phyloP scores from a whole-genome alignment of 306 rosid species.

The Abrus precatorius region DNA sequence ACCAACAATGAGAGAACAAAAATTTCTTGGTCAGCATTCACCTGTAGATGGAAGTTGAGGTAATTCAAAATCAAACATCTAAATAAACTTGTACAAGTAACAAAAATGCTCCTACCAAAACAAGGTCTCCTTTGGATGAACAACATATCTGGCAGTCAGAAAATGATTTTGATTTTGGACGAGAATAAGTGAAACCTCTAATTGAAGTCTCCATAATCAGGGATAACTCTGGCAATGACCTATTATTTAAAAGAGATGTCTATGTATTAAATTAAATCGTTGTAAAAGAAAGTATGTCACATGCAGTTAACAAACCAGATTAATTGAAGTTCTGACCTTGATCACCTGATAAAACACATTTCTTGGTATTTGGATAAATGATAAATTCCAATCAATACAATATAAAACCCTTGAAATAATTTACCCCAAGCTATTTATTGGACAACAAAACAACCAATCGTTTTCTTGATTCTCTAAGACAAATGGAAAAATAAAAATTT shows the following conservation, averaged over 20 bases:
- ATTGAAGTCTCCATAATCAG: slow-evolving; percentile 70
- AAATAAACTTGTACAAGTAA: slow-evolving; percentile 8
- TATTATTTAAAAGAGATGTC: slow-evolving; percentile 44
- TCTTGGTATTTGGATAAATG: neutral
- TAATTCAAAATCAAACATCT: slow-evolving; percentile 21
- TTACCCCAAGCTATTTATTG: neutral
- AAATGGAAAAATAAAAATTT: neutral
- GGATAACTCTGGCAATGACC: slow-evolving; percentile 91
- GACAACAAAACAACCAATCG: neutral
- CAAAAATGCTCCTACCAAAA: slow-evolving; percentile 67
- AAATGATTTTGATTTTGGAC: slow-evolving; percentile 62
- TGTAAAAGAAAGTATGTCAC: neutral
- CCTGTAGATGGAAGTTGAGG: slow-evolving; percentile 62
- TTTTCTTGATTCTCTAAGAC: neutral
- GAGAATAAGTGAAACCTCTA: slow-evolving; percentile 73
- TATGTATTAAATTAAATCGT: slow-evolving; percentile 5
- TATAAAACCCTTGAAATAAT: neutral
- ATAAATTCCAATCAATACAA: slow-evolving; percentile 7
- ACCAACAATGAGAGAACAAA: slow-evolving; percentile 62
- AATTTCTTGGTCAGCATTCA: slow-evolving; percentile 84
- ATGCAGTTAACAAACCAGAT: slow-evolving; percentile 22
- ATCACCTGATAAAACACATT: slow-evolving; percentile 25
- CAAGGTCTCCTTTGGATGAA: slow-evolving; percentile 80
- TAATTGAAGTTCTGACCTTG: slow-evolving; percentile 23
- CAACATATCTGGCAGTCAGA: slow-evolving; percentile 69